phyloP scores from a whole-genome alignment of 352 stramenopile species.

The Globisporangium cystogenes region DNA sequence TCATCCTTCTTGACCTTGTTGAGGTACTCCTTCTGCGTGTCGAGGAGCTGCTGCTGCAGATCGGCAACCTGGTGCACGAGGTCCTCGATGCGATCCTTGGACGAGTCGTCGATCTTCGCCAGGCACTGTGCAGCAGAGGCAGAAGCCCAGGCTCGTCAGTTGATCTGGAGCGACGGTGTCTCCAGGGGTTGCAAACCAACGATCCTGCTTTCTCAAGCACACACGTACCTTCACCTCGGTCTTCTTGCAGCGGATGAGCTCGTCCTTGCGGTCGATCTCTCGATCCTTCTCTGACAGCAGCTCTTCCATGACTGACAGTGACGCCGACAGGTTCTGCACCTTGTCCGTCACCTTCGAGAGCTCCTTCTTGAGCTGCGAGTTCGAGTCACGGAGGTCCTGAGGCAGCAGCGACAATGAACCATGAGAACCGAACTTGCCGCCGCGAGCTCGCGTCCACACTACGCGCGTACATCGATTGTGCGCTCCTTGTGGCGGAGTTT shows the following conservation, averaged over 20 bases:
- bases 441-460: too few species aligned
- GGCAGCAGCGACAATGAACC: neutral
- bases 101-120: conserved; percentile 66
- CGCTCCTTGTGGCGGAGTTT: conserved; percentile 75
- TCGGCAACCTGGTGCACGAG: conserved; percentile 65
- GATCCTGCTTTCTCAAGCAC: neutral
- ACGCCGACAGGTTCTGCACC: conserved; percentile 42
- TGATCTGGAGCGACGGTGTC: neutral
- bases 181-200: neutral
- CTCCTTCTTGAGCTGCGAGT: conserved; percentile 59
- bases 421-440: neutral
- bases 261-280: conserved; percentile 54
- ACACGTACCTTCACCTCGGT: conserved; percentile 54
- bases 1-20: conserved; percentile 79
- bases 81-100: conserved; percentile 73
- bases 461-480: conserved; percentile 31
- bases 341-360: conserved; percentile 40
- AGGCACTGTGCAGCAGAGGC: conserved; percentile 29
- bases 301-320: conserved; percentile 39
- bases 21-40: conserved; percentile 76
- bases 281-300: conserved; percentile 52
- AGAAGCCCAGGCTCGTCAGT: neutral
- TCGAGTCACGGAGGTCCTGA: conserved; percentile 58
- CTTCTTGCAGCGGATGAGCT: conserved; percentile 66
- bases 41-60: conserved; percentile 66